phyloP scores from a whole-genome alignment of 768 basidiomycete species.

The Calocera cornea region DNA sequence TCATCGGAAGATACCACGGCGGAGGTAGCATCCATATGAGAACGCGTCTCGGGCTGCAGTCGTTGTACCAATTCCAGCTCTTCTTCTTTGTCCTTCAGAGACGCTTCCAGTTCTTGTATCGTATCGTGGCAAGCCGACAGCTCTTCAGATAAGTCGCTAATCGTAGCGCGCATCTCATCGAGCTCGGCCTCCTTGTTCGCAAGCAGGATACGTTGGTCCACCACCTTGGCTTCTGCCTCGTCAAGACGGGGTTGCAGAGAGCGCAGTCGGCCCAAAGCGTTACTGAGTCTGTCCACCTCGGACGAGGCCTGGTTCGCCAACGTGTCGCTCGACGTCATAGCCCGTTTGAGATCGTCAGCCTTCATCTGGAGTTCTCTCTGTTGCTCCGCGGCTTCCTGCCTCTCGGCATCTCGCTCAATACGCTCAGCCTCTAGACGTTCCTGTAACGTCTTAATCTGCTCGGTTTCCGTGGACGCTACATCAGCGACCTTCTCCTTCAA shows the following conservation, averaged over 20 bases:
- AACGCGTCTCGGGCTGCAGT: slow-evolving; percentile 26
- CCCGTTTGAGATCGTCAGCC: neutral
- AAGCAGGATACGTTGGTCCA: neutral
- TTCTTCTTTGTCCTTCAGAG: slow-evolving; percentile 47
- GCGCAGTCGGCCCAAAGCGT: neutral
- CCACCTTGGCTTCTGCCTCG: neutral
- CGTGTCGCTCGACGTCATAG: neutral
- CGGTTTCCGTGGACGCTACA: neutral
- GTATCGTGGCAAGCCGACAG: slow-evolving; percentile 16
- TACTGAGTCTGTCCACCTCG: neutral
- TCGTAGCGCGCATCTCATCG: slow-evolving; percentile 32
- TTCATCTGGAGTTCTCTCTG: neutral
- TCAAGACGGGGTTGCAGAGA: neutral
- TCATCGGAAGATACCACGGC: slow-evolving; percentile 30
- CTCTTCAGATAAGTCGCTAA: slow-evolving; percentile 32
- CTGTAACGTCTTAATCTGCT: neutral
- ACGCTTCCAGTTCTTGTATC: slow-evolving; percentile 35
- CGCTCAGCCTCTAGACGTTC: neutral
- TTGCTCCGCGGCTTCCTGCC: neutral
- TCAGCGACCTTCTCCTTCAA: neutral
- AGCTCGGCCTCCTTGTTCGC: slow-evolving; percentile 35
- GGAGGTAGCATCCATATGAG: slow-evolving; percentile 34
- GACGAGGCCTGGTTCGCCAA: neutral
- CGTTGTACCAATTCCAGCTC: slow-evolving; percentile 39
- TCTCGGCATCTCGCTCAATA: neutral